Conservation (phyloP, 2,329 filamentous ascomycete genomes). For the Trichophyton benhamiae region DNA sequence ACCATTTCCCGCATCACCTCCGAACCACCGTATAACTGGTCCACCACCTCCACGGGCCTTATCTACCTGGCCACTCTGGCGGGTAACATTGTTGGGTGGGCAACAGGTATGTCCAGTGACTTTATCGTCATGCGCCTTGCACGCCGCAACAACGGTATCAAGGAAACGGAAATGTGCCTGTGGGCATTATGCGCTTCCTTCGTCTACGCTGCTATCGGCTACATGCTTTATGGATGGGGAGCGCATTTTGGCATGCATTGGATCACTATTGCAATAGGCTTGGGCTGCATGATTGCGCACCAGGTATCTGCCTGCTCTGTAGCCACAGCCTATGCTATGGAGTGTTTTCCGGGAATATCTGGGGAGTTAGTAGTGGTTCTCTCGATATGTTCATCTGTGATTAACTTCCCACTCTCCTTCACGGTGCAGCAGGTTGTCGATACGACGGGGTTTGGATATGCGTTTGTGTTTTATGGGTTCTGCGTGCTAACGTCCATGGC, state of each 20-base stretch:
- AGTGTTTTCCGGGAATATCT: neutral
- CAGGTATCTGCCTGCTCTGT: neutral
- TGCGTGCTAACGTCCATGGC: neutral
- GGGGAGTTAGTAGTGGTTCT: neutral
- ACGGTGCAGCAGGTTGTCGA: neutral
- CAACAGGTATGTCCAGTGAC: constrained; percentile 12
- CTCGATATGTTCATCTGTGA: neutral
- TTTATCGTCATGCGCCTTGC: constrained; percentile 26
- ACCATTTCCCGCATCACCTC: constrained; percentile 21
- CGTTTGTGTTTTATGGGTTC: neutral
- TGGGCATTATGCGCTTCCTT: constrained; percentile 21
- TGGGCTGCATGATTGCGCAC: constrained; percentile 11
- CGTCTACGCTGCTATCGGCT: constrained; percentile 17
- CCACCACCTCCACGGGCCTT: constrained; percentile 18
- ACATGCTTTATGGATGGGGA: constrained; percentile 22
- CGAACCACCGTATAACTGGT: constrained; percentile 20
- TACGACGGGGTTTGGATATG: neutral
- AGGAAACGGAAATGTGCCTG: constrained; percentile 27
- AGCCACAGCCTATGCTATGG: neutral
- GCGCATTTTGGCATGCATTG: constrained; percentile 20
- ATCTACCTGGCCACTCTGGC: constrained; percentile 19
- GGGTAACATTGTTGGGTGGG: constrained; percentile 14
- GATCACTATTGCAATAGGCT: constrained; percentile 21
- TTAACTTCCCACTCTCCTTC: neutral
- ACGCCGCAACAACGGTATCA: constrained; percentile 30